These are phyloP conservation scores for Nitzschia sp. DNA, from an alignment of 108 stramenopile genomes.

Conservation along the genomic window DNA sequence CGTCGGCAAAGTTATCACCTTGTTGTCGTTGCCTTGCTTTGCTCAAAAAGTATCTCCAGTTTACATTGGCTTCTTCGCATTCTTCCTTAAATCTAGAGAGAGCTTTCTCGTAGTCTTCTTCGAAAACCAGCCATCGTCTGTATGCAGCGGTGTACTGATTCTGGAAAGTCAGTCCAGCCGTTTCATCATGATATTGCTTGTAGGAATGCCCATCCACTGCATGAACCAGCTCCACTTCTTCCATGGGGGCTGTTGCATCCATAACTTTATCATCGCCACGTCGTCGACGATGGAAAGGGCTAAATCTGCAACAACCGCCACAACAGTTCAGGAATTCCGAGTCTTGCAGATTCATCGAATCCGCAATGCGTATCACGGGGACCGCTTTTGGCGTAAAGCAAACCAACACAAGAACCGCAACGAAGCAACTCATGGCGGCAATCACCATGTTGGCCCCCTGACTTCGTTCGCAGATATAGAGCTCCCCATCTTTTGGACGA, in stretches of 20 bases:
- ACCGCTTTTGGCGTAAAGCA: neutral
- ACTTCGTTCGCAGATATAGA: neutral
- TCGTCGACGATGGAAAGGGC: neutral
- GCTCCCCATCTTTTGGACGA: neutral
- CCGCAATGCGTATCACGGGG: neutral
- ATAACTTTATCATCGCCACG: neutral
- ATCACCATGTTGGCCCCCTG: neutral
- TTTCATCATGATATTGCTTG: constrained; percentile 18
- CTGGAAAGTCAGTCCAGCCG: constrained; percentile 5
- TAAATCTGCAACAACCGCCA: neutral
- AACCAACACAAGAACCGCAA: neutral
- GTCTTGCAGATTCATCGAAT: neutral
- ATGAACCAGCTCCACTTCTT: neutral
- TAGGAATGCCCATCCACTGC: neutral
- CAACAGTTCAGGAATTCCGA: neutral
- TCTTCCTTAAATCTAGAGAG: neutral
- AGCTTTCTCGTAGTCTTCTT: neutral
- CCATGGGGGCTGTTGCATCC: too few species aligned
- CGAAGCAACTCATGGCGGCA: neutral
- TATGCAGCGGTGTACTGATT: constrained; percentile 12
- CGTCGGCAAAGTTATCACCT: neutral
- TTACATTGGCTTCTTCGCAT: neutral
- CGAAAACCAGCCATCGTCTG: constrained; percentile 5
- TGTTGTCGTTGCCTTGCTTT: neutral
- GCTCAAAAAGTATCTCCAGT: constrained; percentile 1